Evolutionary conservation across 1,284 basidiomycete genomes (phyloP), one percentile per base, ranked within the genome.

Genomic region (Xerocomus nothofagi): DNA sequence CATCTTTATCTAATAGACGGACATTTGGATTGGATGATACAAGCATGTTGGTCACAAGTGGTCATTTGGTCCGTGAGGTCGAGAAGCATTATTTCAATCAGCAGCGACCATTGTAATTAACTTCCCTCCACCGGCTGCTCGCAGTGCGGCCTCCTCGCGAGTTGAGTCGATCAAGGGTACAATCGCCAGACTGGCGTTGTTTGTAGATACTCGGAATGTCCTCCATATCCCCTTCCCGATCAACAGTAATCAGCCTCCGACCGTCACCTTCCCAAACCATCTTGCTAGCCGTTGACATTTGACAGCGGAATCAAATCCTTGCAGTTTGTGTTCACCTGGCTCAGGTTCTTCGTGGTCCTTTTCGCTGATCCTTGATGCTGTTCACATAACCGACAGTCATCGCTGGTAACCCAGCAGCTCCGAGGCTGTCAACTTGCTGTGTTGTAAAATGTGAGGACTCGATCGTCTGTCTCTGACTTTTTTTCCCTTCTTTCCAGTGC

Each of bases 1-100:
- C 53, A 43, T 55, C 55, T 63, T 69, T 69, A 65, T 65, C 66
- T 65, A 67, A 67, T 65, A 48, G 60, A 56, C 63, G 67, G 63
- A 68, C 41, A 68, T 69, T 69, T 68, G 66, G 58, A 51, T 65
- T 54, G 44, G 50, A 54, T 58, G 50, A 50, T 32, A 42, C 38
- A 46, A 33, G 57, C 55, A 39, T 50, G 60, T 55, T 48, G 44
- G 47, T 56, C 44, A 53, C 49, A 54, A 65, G 52, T 57, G 62
- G 64, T 33, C 64, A 53, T 53, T 44, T 47, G 46, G 43, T 39
- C 33, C 36, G 53, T 59, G 47, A 42, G 26, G 43, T 45, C n/a
- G 45, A 37, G 49, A 49, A 51, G 56, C 47, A 36, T 49, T 44
- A 47, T 56, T 43, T 57, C n/a, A n/a, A n/a, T n/a, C n/a, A n/a